A percentile compares a stretch with the other conserved stretches of the same genome.
Conservation (phyloP, 176 grass and related monocot genomes). For the Triticum monococcum region DNA sequence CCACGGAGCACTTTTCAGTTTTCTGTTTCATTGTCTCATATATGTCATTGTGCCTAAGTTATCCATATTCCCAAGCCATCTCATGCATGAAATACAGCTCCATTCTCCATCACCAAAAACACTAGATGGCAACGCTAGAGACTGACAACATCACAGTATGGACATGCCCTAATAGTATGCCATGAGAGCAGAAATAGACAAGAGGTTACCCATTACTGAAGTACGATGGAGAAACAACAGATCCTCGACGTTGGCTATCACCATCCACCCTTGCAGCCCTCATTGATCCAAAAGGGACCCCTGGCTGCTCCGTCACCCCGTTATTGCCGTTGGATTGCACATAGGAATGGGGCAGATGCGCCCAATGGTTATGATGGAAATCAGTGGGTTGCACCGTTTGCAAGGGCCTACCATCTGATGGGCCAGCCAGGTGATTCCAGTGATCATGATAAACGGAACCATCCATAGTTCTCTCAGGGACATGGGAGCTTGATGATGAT, state of each 20-base stretch:
- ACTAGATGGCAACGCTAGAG: not conserved
- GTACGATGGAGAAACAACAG: slow-evolving; percentile 51
- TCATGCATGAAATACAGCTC: not conserved
- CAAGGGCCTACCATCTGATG: slow-evolving; percentile 50
- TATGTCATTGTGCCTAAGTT: not conserved
- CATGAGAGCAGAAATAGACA: not conserved
- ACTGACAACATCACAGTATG: not conserved
- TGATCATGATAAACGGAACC: slow-evolving; percentile 56
- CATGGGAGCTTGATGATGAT: slow-evolving; percentile 56
- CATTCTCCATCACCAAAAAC: not conserved
- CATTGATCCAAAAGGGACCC: slow-evolving; percentile 50
- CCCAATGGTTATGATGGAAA: slow-evolving; percentile 66
- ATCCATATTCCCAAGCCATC: not conserved
- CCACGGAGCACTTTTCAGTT: not conserved
- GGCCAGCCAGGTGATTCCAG: slow-evolving; percentile 55
- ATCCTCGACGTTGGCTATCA: slow-evolving; percentile 45
- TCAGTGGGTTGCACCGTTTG: slow-evolving; percentile 50
- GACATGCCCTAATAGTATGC: not conserved
- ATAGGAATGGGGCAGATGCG: slow-evolving; percentile 59
- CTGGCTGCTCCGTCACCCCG: slow-evolving; percentile 40
- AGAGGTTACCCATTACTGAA: slow-evolving; percentile 60
- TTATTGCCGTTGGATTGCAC: slow-evolving; percentile 46
- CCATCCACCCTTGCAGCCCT: slow-evolving; percentile 54
- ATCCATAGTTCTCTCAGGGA: slow-evolving; percentile 51
- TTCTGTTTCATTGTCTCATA: not conserved